Evolutionary conservation across 2,329 filamentous ascomycete genomes (phyloP).

Genomic region (Dactylellina cionopaga): DNA sequence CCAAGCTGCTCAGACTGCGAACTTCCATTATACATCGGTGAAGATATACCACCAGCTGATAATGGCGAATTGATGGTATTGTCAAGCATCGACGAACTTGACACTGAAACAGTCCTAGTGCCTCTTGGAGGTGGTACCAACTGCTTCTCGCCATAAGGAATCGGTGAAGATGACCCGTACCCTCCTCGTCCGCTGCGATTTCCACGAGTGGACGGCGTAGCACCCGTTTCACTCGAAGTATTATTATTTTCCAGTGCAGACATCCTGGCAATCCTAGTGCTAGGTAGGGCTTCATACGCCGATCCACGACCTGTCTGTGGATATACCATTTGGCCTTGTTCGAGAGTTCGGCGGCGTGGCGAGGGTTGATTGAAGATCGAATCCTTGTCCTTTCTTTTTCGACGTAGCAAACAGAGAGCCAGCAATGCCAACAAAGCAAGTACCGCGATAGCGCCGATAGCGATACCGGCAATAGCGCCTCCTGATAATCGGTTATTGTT

Average conservation of each 20-base stretch:
- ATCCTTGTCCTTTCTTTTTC: constrained; percentile 68
- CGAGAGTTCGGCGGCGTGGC: constrained; percentile 66
- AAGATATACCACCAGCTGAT: constrained; percentile 77
- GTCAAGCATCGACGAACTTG: constrained; percentile 79
- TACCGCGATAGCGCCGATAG: constrained; percentile 80
- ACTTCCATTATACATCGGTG: constrained; percentile 81
- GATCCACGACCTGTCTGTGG: constrained; percentile 58
- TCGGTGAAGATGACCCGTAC: constrained; percentile 38
- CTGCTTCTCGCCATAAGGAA: constrained; percentile 46
- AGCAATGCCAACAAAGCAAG: constrained; percentile 75
- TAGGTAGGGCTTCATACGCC: constrained; percentile 80
- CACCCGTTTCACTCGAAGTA: constrained; percentile 40
- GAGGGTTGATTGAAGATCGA: constrained; percentile 87
- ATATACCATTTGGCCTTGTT: constrained; percentile 60
- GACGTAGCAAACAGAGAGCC: constrained; percentile 72
- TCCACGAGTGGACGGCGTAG: constrained; percentile 64
- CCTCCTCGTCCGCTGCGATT: constrained; percentile 33
- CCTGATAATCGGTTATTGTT: constrained; percentile 71
- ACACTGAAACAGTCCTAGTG: constrained; percentile 86
- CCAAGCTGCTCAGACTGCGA: constrained; percentile 94
- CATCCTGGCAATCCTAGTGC: constrained; percentile 93
- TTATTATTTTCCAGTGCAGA: constrained; percentile 82
- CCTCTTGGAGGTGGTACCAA: constrained; percentile 60
- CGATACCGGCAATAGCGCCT: constrained; percentile 91
- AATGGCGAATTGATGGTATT: constrained; percentile 78